Evolutionary conservation across 1,284 basidiomycete species (phyloP), one percentile per base, ranked within the genome.

Genomic region (Phellopilus nigrolimitatus): DNA sequence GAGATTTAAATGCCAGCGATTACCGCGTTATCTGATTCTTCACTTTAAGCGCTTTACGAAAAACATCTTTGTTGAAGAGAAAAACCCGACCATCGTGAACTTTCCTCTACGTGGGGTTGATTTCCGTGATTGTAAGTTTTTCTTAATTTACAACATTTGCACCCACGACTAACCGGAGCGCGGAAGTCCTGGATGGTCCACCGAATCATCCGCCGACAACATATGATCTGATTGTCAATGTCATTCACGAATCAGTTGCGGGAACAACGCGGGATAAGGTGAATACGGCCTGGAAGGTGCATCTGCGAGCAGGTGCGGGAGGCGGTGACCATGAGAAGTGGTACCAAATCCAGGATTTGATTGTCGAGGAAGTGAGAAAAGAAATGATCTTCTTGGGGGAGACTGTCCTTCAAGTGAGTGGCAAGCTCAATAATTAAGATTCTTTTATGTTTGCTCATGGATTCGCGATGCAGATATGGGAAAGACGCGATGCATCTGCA

Each of bases 321-420:
- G 86, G 84, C 10, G 88, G 84, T 25, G 91, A 93, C 52, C 78
- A 76, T 47, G 94, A 97, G 67, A 91, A 89, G 65, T 99, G 97
- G 97, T 91, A 91, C 68, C 88, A 94, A 70, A 89, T 98, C 53
- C 95, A 99, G 68, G 97, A 99, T 71, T 75, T 99, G 54, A 89
- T 97, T 53, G 95, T 99, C 6, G 90, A 95, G 63, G 92, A 97
- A 63, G 90, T 93, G 28, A 79, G 95, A 57, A 90, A 88, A 67
- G 94, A 97, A 64, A 95, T 99, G 91, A 95, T 99, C 56, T 95
- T 98, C 66, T 74, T 99, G 31, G 95, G 95, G 24, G 97, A 99
- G 68, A 93, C 90, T 22, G 89, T 97, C 43, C 72, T 99, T 42
- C 97, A 98, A 79, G 93, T 92, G 48, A 63, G 60, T 54, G 19